A percentile compares a stretch with the other conserved stretches of the same genome.
Conservation (phyloP, 495 filamentous ascomycete species). For the Neohortaea acidophila region DNA sequence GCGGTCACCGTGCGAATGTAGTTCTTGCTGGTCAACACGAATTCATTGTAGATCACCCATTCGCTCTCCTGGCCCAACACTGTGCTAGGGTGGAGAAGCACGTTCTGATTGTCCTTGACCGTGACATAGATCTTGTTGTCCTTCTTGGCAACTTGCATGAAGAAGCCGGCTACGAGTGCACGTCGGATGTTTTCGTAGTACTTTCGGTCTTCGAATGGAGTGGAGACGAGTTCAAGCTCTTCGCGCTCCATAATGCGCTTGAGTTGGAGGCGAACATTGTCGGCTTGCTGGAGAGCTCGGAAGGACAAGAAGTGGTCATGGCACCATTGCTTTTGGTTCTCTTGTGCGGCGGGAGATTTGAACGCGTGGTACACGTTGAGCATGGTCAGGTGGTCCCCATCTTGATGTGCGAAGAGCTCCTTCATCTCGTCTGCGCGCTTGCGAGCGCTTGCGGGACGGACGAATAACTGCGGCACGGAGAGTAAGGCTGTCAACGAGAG, state of each 20-base stretch:
- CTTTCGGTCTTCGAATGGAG: constrained; percentile 83
- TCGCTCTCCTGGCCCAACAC: constrained; percentile 73
- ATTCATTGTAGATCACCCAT: constrained; percentile 98
- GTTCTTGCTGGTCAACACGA: constrained; percentile 93
- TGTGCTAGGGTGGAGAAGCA: constrained; percentile 84
- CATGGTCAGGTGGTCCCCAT: constrained; percentile 91
- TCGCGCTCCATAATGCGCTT: constrained; percentile 91
- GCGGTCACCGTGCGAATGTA: constrained; percentile 53
- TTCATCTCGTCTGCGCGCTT: constrained; percentile 99
- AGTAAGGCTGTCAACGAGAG: constrained; percentile 87
- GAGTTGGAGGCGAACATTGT: constrained; percentile 82
- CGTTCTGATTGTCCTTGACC: constrained; percentile 83
- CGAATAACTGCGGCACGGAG: constrained; percentile 88
- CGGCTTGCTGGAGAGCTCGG: constrained; percentile 76
- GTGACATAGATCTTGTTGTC: constrained; percentile 80
- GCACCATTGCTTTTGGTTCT: constrained; percentile 77
- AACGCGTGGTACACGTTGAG: constrained; percentile 98
- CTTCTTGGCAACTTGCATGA: constrained; percentile 98
- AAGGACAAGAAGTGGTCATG: constrained; percentile 93
- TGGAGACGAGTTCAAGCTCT: constrained; percentile 70
- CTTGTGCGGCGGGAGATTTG: constrained; percentile 57
- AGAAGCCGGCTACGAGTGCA: constrained; percentile 89
- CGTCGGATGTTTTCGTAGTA: constrained; percentile 96
- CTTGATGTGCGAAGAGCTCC: constrained; percentile 73
- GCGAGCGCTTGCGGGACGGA: constrained; percentile 65